phyloP scores from a whole-genome alignment of 2,329 filamentous ascomycete species.

The Geosmithia flava region DNA sequence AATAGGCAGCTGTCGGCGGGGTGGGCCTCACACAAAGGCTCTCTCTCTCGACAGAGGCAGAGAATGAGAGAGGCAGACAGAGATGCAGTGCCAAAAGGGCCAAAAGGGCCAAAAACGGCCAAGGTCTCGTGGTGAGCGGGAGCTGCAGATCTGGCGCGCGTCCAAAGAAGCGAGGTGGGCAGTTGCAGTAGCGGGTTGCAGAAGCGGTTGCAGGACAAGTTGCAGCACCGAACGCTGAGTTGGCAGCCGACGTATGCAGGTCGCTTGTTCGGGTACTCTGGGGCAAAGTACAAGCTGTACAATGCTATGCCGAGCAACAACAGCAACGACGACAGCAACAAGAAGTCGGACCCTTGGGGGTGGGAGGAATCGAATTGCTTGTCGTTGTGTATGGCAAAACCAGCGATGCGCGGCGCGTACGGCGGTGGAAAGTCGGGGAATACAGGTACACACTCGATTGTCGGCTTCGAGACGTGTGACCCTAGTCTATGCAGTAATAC shows the following conservation, averaged over 20 bases:
- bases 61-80: too few relatives aligned
- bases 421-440: background rate
- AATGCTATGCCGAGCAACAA: background rate
- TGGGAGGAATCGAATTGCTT: background rate
- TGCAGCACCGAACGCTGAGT: conserved; percentile 9
- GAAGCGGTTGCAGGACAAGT: conserved; percentile 18
- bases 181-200: conserved; percentile 13
- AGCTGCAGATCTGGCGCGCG: conserved; percentile 6
- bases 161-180: conserved; percentile 4
- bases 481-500: background rate
- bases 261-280: conserved; percentile 15
- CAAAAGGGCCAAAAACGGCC: background rate
- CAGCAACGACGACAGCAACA: background rate
- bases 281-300: background rate
- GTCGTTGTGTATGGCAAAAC: background rate
- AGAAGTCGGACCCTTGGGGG: background rate
- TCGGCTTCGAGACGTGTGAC: background rate
- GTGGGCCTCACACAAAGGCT: conserved; percentile 3
- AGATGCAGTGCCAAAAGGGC: too few relatives aligned
- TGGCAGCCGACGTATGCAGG: conserved; percentile 15
- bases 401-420: background rate
- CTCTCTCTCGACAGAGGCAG: too few relatives aligned
- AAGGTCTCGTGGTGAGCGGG: conserved; percentile 4
- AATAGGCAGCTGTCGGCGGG: conserved; percentile 7
- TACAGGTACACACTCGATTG: background rate